These are phyloP conservation scores for Trametes cinnabarina DNA, from an alignment of 768 basidiomycete genomes.

Conservation along the genomic window DNA sequence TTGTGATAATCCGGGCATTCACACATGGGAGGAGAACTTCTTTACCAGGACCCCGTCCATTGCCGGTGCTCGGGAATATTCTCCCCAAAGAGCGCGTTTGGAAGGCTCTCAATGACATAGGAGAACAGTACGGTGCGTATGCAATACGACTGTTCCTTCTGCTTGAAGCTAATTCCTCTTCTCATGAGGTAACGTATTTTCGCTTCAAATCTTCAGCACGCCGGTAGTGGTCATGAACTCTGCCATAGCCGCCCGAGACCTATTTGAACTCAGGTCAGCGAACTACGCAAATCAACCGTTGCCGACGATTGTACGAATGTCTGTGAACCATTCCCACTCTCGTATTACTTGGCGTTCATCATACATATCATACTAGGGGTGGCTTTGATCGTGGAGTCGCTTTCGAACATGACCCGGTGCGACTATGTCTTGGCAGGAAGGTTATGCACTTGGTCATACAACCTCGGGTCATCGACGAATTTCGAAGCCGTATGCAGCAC, in stretches of 20 bases:
- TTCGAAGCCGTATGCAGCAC: background rate
- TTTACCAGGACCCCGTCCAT: background rate
- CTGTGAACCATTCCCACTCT: too few species aligned
- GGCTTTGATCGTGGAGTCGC: constrained; percentile 13
- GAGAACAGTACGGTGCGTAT: background rate
- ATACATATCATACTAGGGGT: background rate
- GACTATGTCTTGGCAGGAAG: constrained; percentile 2
- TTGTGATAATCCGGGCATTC: too few species aligned
- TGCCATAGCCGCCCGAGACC: constrained; percentile 27
- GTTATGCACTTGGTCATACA: constrained; percentile 2
- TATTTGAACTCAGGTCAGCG: constrained; percentile 29
- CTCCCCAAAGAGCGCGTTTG: background rate
- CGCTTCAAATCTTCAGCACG: constrained; percentile 23
- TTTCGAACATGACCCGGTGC: constrained; percentile 4
- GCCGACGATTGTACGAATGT: constrained; percentile 10
- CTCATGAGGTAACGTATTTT: constrained; percentile 16
- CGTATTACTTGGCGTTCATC: too few species aligned
- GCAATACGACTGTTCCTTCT: background rate
- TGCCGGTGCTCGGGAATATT: constrained; percentile 1
- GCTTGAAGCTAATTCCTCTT: background rate
- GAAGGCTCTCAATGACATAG: background rate
- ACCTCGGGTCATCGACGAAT: background rate
- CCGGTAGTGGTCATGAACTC: constrained; percentile 30
- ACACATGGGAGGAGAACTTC: too few species aligned
- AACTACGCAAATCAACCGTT: constrained; percentile 27